Base-by-base conservation (phyloP, 2,329 filamentous ascomycete genomes). In the Sporothrix pseudoabietina region DNA sequence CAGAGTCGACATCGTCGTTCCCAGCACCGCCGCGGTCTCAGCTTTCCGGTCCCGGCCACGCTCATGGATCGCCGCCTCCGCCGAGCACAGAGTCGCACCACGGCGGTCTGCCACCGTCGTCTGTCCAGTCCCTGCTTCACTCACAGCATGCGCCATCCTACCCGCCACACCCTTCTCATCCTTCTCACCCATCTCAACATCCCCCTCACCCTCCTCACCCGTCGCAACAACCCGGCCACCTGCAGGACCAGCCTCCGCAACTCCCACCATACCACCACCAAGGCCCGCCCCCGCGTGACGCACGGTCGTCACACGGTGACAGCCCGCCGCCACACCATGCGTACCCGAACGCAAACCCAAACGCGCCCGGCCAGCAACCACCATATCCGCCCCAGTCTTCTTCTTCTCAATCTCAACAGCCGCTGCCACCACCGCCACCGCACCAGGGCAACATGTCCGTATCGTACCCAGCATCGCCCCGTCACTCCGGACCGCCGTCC, bases 381-480 rank as follows among this genome's bases (percentile, higher is more conserved):
- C 26, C 71, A 2, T 65, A 69, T 22, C 55, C 69, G 26, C 26
- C 71, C 10, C 71, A 41, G 6, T 30, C 52, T 2, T 47, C 52
- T 4, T 22, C 26, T 26, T 26, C 26, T 26, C 26, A 26, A 26
- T 26, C 72, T 0, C 75, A 75, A n/a, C 74, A 73, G 22, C 73
- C 63, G 22, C 39, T 75, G 4, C 70, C 85, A 7, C 86, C 75
- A 1, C 69, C 85, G 6, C 85, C 85, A 14, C 81, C 83, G 1
- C 84, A 84, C 6, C 85, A 86, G 73, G 79, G 86, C 63, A 85
- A 86, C 16, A 80, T 81, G 32, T 68, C 61, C 6, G 39, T 22
- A 47, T 66, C 61, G 3, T 87, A 87, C 71, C 84, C 86, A 12
- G 82, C 86, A 3, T 87, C 86, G 2, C 86, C 87, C 2, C 82